Evolutionary conservation across 202 grass and related monocot genomes (phyloP).

Genomic region (Schoenoplectus triqueter): DNA sequence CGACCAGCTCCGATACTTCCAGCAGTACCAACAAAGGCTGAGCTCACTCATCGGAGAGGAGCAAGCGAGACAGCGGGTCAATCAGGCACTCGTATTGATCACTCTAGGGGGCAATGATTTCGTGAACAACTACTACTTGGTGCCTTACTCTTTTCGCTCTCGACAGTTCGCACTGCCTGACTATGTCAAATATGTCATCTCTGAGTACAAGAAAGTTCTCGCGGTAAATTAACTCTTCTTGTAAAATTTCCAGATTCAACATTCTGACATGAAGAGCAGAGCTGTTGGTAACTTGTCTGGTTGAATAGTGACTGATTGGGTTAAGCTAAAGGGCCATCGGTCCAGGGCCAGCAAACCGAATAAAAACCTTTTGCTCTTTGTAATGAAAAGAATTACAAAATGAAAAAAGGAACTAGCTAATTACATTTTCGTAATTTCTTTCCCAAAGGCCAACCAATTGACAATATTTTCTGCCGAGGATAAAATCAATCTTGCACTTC

Average conservation of each 20-base stretch:
- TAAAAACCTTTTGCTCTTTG: background rate
- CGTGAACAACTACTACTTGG: slow-evolving; percentile 93
- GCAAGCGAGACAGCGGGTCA: slow-evolving; percentile 46
- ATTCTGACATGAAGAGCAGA: slow-evolving; percentile 9
- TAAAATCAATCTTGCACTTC: background rate
- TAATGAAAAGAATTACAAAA: background rate
- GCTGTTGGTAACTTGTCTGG: too few species aligned
- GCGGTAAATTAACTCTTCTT: slow-evolving; percentile 38
- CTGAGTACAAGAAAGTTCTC: slow-evolving; percentile 82
- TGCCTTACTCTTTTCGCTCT: slow-evolving; percentile 72
- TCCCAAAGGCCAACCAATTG: background rate
- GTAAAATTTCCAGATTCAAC: background rate
- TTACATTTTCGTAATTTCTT: background rate
- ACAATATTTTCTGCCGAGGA: slow-evolving; percentile 2
- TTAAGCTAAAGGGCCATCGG: too few species aligned
- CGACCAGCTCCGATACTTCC: slow-evolving; percentile 79
- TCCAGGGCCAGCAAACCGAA: background rate
- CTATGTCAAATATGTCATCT: slow-evolving; percentile 77
- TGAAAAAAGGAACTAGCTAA: background rate
- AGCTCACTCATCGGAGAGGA: slow-evolving; percentile 54
- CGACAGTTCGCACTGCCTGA: slow-evolving; percentile 73
- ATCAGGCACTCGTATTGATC: slow-evolving; percentile 72
- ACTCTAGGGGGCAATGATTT: slow-evolving; percentile 90
- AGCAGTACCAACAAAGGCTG: slow-evolving; percentile 75
- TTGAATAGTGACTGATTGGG: too few species aligned